Conservation (phyloP, 2,329 filamentous ascomycete species). For the Tolypocladium guangdongense region DNA sequence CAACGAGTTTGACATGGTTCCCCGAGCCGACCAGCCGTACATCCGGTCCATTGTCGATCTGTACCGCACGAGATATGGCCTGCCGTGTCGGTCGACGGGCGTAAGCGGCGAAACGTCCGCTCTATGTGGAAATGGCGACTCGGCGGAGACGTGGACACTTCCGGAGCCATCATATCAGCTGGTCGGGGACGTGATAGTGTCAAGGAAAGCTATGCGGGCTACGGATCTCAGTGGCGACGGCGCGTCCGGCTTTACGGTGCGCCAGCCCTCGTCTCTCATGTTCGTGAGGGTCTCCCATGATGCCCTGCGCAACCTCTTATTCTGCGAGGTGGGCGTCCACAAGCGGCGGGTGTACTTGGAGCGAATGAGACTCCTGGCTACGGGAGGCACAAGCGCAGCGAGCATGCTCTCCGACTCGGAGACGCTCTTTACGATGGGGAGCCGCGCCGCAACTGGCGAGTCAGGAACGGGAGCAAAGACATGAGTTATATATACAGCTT, state of each 20-base stretch:
- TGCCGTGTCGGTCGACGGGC: neutral
- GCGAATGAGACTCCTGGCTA: constrained; percentile 1
- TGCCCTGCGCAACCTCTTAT: constrained; percentile 6
- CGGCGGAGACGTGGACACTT: constrained; percentile 1
- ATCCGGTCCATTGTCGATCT: constrained; percentile 10
- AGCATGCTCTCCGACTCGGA: neutral
- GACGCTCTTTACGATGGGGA: neutral
- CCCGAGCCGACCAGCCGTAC: constrained; percentile 9
- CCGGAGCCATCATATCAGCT: neutral
- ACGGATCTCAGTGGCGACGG: neutral
- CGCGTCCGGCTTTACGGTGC: neutral
- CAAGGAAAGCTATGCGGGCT: neutral
- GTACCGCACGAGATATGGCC: constrained; percentile 9
- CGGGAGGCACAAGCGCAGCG: neutral
- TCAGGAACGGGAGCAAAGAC: neutral
- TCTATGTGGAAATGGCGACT: too few relatives aligned
- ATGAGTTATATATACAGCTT: neutral
- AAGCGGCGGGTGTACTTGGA: constrained; percentile 9
- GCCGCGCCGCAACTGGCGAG: neutral
- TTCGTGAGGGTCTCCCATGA: neutral
- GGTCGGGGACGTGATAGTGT: neutral
- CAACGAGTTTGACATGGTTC: constrained; percentile 13
- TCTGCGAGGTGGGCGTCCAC: constrained; percentile 12
- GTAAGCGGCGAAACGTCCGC: neutral
- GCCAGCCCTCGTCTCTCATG: neutral